Evolutionary conservation across 2,329 filamentous ascomycete genomes (phyloP), one percentile per base, ranked within the genome.

Genomic region (Septoria petroselini): DNA sequence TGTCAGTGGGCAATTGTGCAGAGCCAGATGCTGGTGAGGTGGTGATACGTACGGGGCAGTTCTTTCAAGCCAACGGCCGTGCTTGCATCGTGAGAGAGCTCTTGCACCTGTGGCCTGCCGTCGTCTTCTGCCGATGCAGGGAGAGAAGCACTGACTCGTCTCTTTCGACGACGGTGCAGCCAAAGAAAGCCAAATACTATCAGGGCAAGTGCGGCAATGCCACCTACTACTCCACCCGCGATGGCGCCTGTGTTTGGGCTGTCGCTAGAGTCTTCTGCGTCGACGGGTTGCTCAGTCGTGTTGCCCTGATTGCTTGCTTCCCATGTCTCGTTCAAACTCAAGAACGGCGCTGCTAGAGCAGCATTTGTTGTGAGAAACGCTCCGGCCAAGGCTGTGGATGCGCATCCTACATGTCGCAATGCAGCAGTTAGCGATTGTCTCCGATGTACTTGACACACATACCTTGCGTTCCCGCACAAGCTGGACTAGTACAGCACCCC

Each of bases 181-280:
- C 52, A 46, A 8, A 48, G 18, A 23, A 55, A 15, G 7, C 21
- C 35, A 25, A 47, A 30, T 3, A 52, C 6, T 14, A 55, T 23
- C 17, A 49, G 9, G 15, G 45, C 49, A 5, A 55, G 23, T 6
- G 39, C 41, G n/a, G 33, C 54, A 21, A 56, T 23, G 12, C 54
- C 54, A 25, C 54, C 53, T 15, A 55, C 50, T 7, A 50, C 42
- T 19, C 53, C 53, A n/a, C 53, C 54, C n/a, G 54, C 54, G 8
- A 56, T 48, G 7, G 54, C 51, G 4, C 54, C 54, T 2, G 47
- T 46, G 21, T 50, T 54, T 5, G 52, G 42, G 3, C 43, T 31
- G 7, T 33, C 25, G 17, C 17, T 18, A 4, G 34, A 38, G 11
- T 29, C 25, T 17, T 25, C 17, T 8, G 39, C 35, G 17, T 29